Conservation (phyloP, 257 asterid species). For the Penstemon barbatus region DNA sequence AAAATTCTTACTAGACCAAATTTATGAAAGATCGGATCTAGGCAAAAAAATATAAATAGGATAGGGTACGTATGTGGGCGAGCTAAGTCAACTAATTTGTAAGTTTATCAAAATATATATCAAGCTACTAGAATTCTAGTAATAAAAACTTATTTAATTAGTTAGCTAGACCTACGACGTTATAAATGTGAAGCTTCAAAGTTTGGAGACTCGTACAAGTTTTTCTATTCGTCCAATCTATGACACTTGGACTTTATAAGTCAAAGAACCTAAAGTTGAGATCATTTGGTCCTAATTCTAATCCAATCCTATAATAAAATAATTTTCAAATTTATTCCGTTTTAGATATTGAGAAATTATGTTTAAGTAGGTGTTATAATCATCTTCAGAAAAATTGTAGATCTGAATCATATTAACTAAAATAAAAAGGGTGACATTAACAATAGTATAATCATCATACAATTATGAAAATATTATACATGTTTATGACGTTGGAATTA, state of each 20-base stretch:
- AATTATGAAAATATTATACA: too few relatives aligned
- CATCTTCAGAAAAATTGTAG: not conserved
- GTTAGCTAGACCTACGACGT: not conserved
- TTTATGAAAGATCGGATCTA: too few relatives aligned
- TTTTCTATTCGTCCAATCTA: not conserved
- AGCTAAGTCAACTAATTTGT: not conserved
- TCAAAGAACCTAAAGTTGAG: not conserved
- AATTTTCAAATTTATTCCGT: not conserved
- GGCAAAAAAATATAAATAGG: too few relatives aligned
- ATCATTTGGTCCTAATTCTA: not conserved
- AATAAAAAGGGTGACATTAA: not conserved
- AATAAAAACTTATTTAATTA: too few relatives aligned
- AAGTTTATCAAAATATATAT: too few relatives aligned
- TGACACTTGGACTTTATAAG: constrained; percentile 29
- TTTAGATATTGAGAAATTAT: not conserved
- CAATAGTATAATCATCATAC: too few relatives aligned
- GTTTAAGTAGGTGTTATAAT: constrained; percentile 4
- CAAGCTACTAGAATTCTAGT: not conserved
- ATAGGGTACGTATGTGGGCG: not conserved
- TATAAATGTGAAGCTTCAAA: constrained; percentile 8
- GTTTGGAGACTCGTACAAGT: not conserved
- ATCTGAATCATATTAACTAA: not conserved
- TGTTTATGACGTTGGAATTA: too few relatives aligned
- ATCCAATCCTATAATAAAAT: too few relatives aligned
- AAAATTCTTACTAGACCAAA: too few relatives aligned